Evolutionary conservation across 768 basidiomycete species (phyloP).

Genomic region (Leccinum rimulosum): DNA sequence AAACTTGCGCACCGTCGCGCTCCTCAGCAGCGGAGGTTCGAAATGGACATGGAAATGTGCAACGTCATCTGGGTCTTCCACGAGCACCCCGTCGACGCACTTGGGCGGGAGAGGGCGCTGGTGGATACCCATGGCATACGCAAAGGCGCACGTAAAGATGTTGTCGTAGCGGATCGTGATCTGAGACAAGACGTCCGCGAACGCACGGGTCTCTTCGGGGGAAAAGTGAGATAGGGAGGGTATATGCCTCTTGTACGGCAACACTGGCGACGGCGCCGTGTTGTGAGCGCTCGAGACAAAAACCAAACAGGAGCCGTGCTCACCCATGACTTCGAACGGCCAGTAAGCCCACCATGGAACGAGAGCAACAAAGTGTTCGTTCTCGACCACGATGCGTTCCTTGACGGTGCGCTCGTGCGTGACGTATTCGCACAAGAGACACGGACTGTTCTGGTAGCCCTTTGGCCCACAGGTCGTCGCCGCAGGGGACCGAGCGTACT

Average conservation of each 20-base stretch:
- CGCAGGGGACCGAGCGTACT: slow-evolving; percentile 41
- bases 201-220: slow-evolving; percentile 54
- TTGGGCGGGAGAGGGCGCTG: slow-evolving; percentile 64
- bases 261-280: slow-evolving; percentile 41
- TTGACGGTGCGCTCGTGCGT: slow-evolving; percentile 55
- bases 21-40: slow-evolving; percentile 79
- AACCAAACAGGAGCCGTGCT: slow-evolving; percentile 11
- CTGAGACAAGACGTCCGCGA: slow-evolving; percentile 65
- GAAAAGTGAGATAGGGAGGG: slow-evolving; percentile 63
- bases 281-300: slow-evolving; percentile 5
- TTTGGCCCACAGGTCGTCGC: slow-evolving; percentile 45
- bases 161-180: slow-evolving; percentile 74
- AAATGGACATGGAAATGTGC: slow-evolving; percentile 90
- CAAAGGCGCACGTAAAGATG: slow-evolving; percentile 82
- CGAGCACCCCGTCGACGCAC: slow-evolving; percentile 22
- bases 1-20: slow-evolving; percentile 83
- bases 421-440: slow-evolving; percentile 80
- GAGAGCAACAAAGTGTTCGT: slow-evolving; percentile 76
- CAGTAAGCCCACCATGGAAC: slow-evolving; percentile 97
- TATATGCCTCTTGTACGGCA: slow-evolving; percentile 79
- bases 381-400: slow-evolving; percentile 66
- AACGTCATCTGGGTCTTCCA: slow-evolving; percentile 46
- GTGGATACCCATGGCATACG: slow-evolving; percentile 94
- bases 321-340: slow-evolving; percentile 84
- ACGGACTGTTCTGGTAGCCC: slow-evolving; percentile 56